Conservation (phyloP, 345 rosid genomes). For the Salix udensis region DNA sequence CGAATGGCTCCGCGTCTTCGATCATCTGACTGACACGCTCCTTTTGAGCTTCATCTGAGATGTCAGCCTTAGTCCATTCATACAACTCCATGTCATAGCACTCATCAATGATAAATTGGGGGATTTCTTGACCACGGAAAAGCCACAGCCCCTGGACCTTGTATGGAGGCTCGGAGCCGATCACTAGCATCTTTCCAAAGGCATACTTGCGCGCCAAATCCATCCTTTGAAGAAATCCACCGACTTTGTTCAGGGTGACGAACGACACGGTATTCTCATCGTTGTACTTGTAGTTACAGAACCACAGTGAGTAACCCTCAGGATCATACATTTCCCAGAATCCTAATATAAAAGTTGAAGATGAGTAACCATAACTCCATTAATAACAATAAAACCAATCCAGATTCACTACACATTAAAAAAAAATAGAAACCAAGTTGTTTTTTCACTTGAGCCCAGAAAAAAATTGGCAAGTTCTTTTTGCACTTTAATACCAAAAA, state of each 20-base stretch:
- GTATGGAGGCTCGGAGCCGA: constrained; percentile 74
- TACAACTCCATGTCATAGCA: constrained; percentile 96
- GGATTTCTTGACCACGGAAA: constrained; percentile 88
- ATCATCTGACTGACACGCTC: constrained; percentile 95
- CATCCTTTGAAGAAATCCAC: constrained; percentile 97
- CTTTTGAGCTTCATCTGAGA: constrained; percentile 77
- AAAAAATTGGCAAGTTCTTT: too few species aligned
- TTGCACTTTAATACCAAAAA: neutral
- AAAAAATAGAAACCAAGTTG: neutral
- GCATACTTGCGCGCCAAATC: constrained; percentile 93
- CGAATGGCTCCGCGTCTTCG: constrained; percentile 88
- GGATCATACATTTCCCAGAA: constrained; percentile 99
- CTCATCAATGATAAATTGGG: constrained; percentile 80
- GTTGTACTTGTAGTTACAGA: constrained; percentile 95
- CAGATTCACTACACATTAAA: too few species aligned
- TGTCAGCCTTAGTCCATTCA: constrained; percentile 86
- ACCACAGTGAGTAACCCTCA: constrained; percentile 96
- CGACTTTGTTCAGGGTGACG: constrained; percentile 86
- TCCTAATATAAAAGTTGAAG: constrained; percentile 33
- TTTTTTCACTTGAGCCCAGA: neutral
- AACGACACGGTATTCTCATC: constrained; percentile 89
- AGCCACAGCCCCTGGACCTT: constrained; percentile 96
- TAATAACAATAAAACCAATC: neutral
- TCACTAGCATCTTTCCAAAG: constrained; percentile 92
- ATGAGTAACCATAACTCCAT: neutral